Evolutionary conservation across 2,329 filamentous ascomycete genomes (phyloP).

Genomic region (Penicillium carneum): DNA sequence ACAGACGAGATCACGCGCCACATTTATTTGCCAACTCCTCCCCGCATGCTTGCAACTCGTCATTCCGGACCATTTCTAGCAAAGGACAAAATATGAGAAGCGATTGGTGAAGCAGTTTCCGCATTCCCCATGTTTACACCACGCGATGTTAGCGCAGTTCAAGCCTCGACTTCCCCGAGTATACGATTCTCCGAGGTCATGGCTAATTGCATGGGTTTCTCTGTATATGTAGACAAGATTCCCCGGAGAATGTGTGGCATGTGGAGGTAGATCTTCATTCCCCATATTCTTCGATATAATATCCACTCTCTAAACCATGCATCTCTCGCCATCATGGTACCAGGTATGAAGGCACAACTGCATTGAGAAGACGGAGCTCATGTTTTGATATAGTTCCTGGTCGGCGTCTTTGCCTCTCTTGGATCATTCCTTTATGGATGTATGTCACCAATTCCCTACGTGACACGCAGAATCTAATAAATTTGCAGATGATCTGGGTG

Average conservation of each 20-base stretch:
- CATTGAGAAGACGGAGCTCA: conserved; percentile 1
- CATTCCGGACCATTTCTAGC: neutral
- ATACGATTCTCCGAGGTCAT: conserved; percentile 13
- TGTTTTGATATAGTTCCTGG: conserved; percentile 57
- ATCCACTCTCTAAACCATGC: conserved; percentile 51
- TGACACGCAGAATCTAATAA: conserved; percentile 6
- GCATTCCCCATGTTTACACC: neutral
- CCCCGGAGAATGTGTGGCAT: conserved; percentile 17
- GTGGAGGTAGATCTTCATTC: conserved; percentile 38
- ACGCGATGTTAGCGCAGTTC: neutral
- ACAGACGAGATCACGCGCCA: conserved; percentile 13
- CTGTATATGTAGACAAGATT: conserved; percentile 26
- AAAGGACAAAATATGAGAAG: neutral
- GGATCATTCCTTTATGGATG: conserved; percentile 66
- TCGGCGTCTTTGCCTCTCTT: conserved; percentile 65
- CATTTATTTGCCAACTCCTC: neutral
- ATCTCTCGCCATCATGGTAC: conserved; percentile 65
- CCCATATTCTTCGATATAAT: conserved; percentile 24
- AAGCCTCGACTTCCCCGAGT: neutral
- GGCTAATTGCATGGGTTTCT: conserved; percentile 11
- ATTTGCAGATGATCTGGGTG: conserved; percentile 61
- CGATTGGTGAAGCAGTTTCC: neutral
- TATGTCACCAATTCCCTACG: conserved; percentile 26
- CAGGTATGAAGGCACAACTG: conserved; percentile 52
- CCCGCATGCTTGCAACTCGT: conserved; percentile 1